A percentile compares a stretch with the other conserved stretches of the same genome.
These are phyloP conservation scores for Andrographis paniculata DNA, from an alignment of 305 asterid genomes.

Conservation along the genomic window DNA sequence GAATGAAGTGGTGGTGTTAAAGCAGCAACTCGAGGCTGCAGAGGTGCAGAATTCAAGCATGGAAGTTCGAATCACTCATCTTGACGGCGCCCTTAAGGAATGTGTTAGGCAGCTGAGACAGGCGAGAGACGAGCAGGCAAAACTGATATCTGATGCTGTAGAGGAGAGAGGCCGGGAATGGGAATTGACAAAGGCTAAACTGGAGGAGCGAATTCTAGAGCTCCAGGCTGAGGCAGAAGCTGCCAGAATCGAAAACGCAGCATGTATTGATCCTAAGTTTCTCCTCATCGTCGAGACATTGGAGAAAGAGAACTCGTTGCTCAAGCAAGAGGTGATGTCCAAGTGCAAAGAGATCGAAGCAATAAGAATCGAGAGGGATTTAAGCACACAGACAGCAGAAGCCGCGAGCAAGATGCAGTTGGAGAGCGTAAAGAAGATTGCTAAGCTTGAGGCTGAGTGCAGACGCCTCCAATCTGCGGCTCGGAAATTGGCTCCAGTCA, in stretches of 20 bases:
- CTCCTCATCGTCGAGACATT: conserved; percentile 25
- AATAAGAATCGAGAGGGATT: conserved; percentile 53
- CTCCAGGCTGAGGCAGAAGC: conserved; percentile 21
- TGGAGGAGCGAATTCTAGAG: conserved; percentile 45
- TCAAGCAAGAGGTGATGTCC: conserved; percentile 41
- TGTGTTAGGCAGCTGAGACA: conserved; percentile 59
- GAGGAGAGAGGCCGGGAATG: conserved; percentile 27
- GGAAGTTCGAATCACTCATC: conserved; percentile 57
- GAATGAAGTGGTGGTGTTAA: conserved; percentile 39
- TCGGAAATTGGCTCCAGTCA: conserved; percentile 33
- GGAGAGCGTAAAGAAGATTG: conserved; percentile 57
- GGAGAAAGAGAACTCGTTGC: conserved; percentile 49
- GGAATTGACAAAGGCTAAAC: conserved; percentile 32
- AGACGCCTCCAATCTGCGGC: conserved; percentile 42
- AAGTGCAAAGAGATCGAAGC: conserved; percentile 38
- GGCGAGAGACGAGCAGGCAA: conserved; percentile 51
- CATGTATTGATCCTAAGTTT: conserved; percentile 19
- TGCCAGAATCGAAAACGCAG: conserved; percentile 19
- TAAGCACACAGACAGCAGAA: conserved; percentile 73
- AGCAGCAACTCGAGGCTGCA: conserved; percentile 55
- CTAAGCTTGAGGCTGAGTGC: conserved; percentile 73
- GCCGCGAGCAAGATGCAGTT: conserved; percentile 69
- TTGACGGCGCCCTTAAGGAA: conserved; percentile 65
- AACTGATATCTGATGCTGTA: conserved; percentile 24
- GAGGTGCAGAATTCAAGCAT: conserved; percentile 42